Base-by-base conservation (phyloP, 495 filamentous ascomycete species). In the Aspergillus nidulans region DNA sequence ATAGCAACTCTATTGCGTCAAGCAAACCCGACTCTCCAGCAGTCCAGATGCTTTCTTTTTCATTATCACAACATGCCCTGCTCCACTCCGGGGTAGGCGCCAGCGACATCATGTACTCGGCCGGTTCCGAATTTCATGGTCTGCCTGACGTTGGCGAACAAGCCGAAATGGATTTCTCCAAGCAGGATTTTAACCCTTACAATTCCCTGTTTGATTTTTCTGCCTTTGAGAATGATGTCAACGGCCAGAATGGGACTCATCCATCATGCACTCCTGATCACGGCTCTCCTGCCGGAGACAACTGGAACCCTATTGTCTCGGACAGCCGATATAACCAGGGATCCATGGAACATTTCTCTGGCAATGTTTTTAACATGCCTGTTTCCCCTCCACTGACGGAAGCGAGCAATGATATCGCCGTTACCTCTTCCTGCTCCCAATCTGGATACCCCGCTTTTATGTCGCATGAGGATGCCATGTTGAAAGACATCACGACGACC, bases 1-100 rank as follows among this genome's bases (percentile, higher is more conserved):
- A 76, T 41, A 65, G 64, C 59, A 56, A 53, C 49, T 67, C 69
- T 52, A 66, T 73, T 40, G 61, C 64, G 49, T 69, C 69, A 34
- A 57, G 58, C 41, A 66, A 71, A 54, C 67, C 67, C 53, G 73
- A 77, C 45, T 70, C 74, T 43, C 69, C 73, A 44, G 71, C 71
- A 53, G 73, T 77, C 46, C 72, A 76, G 52, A 74, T 77, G 73
- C 63, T 77, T 57, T 73, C 74, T 58, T 77, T 72, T 61, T 72
- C 70, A 41, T 63, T 76, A 56, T 73, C 74, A 49, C 72, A 76
- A 36, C 74, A 75, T 44, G 36, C 53, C 52, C 61, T 76, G 20
- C 65, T 76, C 63, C 72, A 73, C 39, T 68, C 69, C 52, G 69
- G 69, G 49, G 69, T 71, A 43, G 71, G 72, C 52, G 69, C 71